Conservation (phyloP, 768 basidiomycete genomes). For the Boletus vinaceobasis region DNA sequence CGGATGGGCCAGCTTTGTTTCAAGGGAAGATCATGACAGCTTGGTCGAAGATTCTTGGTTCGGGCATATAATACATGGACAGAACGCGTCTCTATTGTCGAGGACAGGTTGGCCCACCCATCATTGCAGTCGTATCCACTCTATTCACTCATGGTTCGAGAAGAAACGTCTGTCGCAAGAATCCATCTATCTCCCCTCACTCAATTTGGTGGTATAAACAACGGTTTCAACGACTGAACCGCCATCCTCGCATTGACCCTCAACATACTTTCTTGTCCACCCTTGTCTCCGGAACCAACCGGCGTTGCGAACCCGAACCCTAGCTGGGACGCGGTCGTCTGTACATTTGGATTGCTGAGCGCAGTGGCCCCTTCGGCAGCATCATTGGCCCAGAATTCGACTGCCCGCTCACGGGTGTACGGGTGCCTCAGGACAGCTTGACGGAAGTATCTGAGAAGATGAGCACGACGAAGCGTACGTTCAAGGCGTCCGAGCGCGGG, state of each 20-base stretch:
- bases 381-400: conserved; percentile 57
- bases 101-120: too few species aligned
- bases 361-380: conserved; percentile 50
- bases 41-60: neutral
- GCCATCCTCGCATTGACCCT: conserved; percentile 26
- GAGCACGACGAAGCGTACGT: conserved; percentile 43
- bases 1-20: too few species aligned
- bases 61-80: neutral
- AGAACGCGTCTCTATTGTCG: neutral
- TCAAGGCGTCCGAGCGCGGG: conserved; percentile 30
- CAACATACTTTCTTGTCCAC: conserved; percentile 21
- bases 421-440: conserved; percentile 57
- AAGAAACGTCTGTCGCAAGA: neutral
- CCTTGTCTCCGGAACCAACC: conserved; percentile 2
- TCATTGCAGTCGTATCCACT: neutral
- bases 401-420: conserved; percentile 43
- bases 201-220: conserved; percentile 22
- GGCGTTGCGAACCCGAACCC: conserved; percentile 38
- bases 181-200: neutral
- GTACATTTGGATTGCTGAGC: conserved; percentile 47
- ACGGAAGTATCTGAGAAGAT: conserved; percentile 53
- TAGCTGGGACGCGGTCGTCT: conserved; percentile 42
- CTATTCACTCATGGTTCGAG: neutral
- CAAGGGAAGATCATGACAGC: too few species aligned
- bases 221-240: conserved; percentile 23